Evolutionary conservation across 495 filamentous ascomycete genomes (phyloP).

Genomic region (Astrothelium subdiscretum): DNA sequence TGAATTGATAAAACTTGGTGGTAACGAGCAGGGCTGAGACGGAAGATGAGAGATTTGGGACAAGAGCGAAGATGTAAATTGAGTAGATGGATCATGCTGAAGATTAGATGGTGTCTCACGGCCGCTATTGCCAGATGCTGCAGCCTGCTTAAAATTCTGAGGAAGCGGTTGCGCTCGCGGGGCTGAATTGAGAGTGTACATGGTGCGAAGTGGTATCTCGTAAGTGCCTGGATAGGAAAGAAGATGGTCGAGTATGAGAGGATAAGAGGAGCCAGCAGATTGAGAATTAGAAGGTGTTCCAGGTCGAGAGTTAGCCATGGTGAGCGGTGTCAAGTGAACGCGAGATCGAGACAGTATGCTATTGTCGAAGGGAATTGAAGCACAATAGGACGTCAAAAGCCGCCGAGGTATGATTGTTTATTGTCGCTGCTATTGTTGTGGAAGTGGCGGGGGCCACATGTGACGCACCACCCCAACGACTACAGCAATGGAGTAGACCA

Average conservation of each 20-base stretch:
- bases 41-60: constrained; percentile 51
- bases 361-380: neutral
- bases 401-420: neutral
- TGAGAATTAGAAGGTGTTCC: neutral
- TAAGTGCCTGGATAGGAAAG: constrained; percentile 54
- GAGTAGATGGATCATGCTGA: constrained; percentile 34
- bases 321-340: neutral
- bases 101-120: constrained; percentile 14
- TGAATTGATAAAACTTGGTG: constrained; percentile 52
- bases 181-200: constrained; percentile 61
- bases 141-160: constrained; percentile 21
- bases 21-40: constrained; percentile 53
- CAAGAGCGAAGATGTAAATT: constrained; percentile 51
- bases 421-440: constrained; percentile 1
- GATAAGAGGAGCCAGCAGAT: constrained; percentile 22
- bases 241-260: constrained; percentile 54
- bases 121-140: neutral
- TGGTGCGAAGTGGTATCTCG: constrained; percentile 62
- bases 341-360: neutral
- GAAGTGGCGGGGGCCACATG: neutral
- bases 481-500: no score
- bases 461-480: no score
- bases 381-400: neutral
- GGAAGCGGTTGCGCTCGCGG: constrained; percentile 34
- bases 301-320: neutral